Base-by-base conservation (phyloP, 768 basidiomycete species). In the Pulveroboletus sp. region DNA sequence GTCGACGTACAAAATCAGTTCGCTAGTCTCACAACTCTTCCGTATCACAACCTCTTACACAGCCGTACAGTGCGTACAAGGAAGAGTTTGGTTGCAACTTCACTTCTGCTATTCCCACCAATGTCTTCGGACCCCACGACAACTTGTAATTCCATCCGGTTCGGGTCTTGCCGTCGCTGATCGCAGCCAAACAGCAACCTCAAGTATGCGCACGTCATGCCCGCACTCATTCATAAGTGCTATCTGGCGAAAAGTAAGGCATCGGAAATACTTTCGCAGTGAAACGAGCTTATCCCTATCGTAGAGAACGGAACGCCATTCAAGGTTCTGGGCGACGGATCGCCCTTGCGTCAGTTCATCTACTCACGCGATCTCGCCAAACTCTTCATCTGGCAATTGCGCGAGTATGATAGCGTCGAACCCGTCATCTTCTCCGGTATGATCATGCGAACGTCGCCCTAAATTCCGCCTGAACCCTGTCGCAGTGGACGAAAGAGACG, bases 281-380 rank as follows among this genome's bases (percentile, higher is more conserved):
- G 38, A 43, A 12, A 14, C 43, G 29, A 32, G 34, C 45, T 50
- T 12, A 6, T 29, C n/a, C 23, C 17, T 7, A 13, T 43, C 2
- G 83, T 83, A 91, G 73, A 90, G 89, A 69, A 65, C 23, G 76
- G 76, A 51, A 90, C 89, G 0, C 85, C 89, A 5, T 94, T 97
- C 71, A 74, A 84, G 44, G 89, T 95, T n/a, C 71, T 83, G 43
- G 94, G 94, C 11, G 87, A 90, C 1, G 94, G 94, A 29, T 91
- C 86, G 58, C 94, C 94, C 7, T 78, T 96, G 30, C 82, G 94
- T n/a, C 94, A 97, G 68, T 97, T 97, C 68, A 94, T 96, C 69
- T 97, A 93, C 72, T 96, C 94, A n/a, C 76, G 81, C 42, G 93
- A 98, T 70, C 83, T 97, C 42, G 94, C 93, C 37, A 95, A 91